Base-by-base conservation (phyloP, 2,329 filamentous ascomycete genomes). In the Verruconis gallopava region DNA sequence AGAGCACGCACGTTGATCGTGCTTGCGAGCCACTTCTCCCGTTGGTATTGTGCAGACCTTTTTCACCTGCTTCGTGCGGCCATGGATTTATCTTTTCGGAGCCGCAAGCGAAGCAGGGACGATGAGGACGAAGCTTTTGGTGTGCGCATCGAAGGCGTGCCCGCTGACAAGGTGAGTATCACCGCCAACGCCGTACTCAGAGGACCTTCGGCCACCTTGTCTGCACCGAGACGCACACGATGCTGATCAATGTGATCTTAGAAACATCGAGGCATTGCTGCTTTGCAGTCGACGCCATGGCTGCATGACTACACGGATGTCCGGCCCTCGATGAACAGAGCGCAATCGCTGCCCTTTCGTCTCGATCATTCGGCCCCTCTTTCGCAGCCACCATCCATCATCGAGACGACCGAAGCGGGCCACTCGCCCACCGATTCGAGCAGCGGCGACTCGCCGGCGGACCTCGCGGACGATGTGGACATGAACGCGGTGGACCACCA, bases 401-500 rank as follows among this genome's bases (percentile, higher is more conserved):
- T 38, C 20, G 34, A 38, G 13, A 15, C 41, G 19, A 39, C 33
- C 5, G 36, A 37, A 36, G 33, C 25, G 21, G 35, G 30, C 4
- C 6, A 20, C 12, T 42, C 30, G 9, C 9, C 34, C 9, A 19
- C 21, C 14, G 41, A 43, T 12, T 33, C 41, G 9, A 35, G 25
- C 4, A 33, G 33, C 14, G 28, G 41, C 15, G 36, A 42, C 17
- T 43, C 41, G 21, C 41, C 41, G 19, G 36, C 41, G 14, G 37
- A 34, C 3, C 33, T 37, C 35, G 22, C 34, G 35, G 25, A 22
- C 4, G 56, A 60, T 44, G 48, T 54, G 20, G 55, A 59, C 38
- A 59, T 61, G 54, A 55, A 58, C 28, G n/a, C n/a, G n/a, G 57
- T 61, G 53, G 56, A 60, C 14, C 50, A 55, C 32, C 35, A 37